phyloP scores from a whole-genome alignment of 371 early-diverging fungal genomes.

The Choanephora cucurbitarum region DNA sequence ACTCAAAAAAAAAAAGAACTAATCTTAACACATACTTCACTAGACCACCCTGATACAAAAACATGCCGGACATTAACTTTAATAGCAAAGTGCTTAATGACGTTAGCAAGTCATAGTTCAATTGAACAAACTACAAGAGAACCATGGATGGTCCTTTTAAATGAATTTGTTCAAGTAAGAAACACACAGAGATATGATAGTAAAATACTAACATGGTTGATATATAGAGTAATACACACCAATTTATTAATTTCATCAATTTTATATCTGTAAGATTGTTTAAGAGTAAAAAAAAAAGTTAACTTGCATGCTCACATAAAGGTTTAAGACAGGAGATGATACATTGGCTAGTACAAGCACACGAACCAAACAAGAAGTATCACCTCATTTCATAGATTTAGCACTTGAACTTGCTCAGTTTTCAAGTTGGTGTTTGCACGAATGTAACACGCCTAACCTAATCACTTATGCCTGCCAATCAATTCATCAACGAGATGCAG shows the following conservation, averaged over 20 bases:
- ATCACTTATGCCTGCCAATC: conserved; percentile 22
- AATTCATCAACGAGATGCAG: conserved; percentile 4
- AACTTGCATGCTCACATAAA: too few species aligned
- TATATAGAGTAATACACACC: conserved; percentile 33
- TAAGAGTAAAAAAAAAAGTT: too few species aligned
- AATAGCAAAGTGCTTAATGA: conserved; percentile 82
- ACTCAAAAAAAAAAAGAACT: too few species aligned
- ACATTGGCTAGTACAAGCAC: conserved; percentile 1
- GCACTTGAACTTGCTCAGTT: conserved; percentile 32
- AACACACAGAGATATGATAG: conserved; percentile 4
- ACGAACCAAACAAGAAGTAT: conserved; percentile 23
- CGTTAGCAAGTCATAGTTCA: conserved; percentile 67
- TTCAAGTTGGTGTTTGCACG: conserved; percentile 22
- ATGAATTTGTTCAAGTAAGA: conserved; percentile 52
- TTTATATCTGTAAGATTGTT: conserved; percentile 37
- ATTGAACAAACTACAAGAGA: conserved; percentile 77
- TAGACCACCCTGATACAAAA: conserved; percentile 67
- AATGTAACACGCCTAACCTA: conserved; percentile 12
- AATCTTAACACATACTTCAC: too few species aligned
- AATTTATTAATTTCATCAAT: conserved; percentile 38
- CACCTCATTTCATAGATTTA: conserved; percentile 31
- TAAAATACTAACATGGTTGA: conserved; percentile 5
- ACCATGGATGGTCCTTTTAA: conserved; percentile 75
- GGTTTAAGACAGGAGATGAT: conserved; percentile 7
- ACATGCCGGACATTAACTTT: conserved; percentile 72